phyloP scores from a whole-genome alignment of 148 eudicot genomes.

The Persicaria maculosa region DNA sequence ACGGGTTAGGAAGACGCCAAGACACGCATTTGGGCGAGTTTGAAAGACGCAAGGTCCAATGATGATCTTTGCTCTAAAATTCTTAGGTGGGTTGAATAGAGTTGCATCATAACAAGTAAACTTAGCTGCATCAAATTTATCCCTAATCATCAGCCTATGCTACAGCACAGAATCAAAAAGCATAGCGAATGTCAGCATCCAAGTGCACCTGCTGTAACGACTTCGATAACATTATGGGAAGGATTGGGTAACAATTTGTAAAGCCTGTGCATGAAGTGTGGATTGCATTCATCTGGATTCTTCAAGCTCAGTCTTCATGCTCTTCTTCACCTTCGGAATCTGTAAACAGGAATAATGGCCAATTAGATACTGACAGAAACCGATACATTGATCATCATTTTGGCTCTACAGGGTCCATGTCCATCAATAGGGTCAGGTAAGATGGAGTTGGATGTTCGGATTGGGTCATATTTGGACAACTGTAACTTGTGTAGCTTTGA shows the following conservation, averaged over 20 bases:
- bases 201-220: neutral
- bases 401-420: neutral
- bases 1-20: too few species aligned
- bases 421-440: neutral
- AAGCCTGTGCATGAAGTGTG: neutral
- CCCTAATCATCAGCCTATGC: neutral
- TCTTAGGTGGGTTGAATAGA: too few species aligned
- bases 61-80: too few species aligned
- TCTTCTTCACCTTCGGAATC: constrained; percentile 65
- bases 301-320: constrained; percentile 64
- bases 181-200: neutral
- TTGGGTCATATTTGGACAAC: too few species aligned
- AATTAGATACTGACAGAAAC: neutral
- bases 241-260: neutral
- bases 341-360: constrained; percentile 17
- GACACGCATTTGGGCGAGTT: too few species aligned
- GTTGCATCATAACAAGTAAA: too few species aligned
- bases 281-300: neutral
- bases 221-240: neutral
- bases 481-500: neutral
- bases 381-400: neutral
- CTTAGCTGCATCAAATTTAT: neutral
- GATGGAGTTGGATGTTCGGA: neutral
- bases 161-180: neutral
- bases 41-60: too few species aligned